phyloP scores from a whole-genome alignment of 2,329 filamentous ascomycete genomes.

The Colletotrichum sp. region DNA sequence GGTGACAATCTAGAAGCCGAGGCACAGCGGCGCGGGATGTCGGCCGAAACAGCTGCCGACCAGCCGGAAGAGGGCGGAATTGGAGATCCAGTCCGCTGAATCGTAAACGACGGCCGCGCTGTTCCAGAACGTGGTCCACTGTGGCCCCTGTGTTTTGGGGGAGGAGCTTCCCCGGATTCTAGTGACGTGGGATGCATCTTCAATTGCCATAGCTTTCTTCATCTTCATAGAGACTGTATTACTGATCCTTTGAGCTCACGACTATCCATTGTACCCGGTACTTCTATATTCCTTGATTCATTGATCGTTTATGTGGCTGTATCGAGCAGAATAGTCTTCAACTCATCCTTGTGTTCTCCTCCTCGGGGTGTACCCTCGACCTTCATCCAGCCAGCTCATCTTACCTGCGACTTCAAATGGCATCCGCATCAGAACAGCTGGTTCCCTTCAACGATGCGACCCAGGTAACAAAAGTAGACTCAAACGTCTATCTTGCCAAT shows the following conservation, averaged over 20 bases:
- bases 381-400: neutral
- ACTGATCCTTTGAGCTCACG: neutral
- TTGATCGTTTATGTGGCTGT: neutral
- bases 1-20: neutral
- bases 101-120: neutral
- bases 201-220: neutral
- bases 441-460: slow-evolving; percentile 27
- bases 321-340: neutral
- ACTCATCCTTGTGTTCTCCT: neutral
- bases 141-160: neutral
- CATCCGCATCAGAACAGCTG: neutral
- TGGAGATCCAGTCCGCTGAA: neutral
- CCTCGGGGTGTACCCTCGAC: neutral
- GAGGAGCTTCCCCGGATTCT: neutral
- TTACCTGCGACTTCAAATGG: neutral
- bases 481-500: slow-evolving; percentile 26
- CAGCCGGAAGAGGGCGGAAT: neutral
- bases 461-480: slow-evolving; percentile 23
- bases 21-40: neutral
- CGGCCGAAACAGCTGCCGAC: neutral
- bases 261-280: neutral
- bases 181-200: neutral
- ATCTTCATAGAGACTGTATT: neutral
- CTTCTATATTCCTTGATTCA: accelerated
- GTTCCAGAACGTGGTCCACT: neutral